These are phyloP conservation scores for Metrosideros polymorpha DNA, from an alignment of 441 rosid species.

Conservation along the genomic window DNA sequence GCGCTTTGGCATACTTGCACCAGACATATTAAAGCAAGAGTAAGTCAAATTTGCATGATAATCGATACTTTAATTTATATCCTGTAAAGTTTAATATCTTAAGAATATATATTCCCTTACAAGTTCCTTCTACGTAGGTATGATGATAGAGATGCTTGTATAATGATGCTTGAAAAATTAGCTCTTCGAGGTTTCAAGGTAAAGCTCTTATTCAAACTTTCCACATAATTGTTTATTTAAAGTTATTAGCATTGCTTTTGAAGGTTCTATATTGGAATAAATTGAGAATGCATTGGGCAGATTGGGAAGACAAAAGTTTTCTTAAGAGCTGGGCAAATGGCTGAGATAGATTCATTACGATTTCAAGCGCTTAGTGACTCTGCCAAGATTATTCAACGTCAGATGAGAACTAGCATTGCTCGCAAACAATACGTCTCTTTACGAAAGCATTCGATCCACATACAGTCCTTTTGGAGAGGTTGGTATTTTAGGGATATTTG, in stretches of 20 bases:
- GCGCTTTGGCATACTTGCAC: conserved; percentile 62
- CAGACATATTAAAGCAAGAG: conserved; percentile 47
- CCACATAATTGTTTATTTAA: background rate
- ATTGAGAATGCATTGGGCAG: conserved; percentile 28
- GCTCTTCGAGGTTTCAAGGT: conserved; percentile 73
- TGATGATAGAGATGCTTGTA: conserved; percentile 71
- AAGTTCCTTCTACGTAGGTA: conserved; percentile 20
- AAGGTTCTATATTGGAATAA: background rate
- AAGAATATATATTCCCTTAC: conserved; percentile 3
- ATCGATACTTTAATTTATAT: background rate
- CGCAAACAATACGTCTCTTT: conserved; percentile 36
- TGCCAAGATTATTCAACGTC: conserved; percentile 59
- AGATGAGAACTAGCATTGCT: conserved; percentile 27
- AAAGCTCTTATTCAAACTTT: background rate
- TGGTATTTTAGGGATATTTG: conserved; percentile 1
- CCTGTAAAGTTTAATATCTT: background rate
- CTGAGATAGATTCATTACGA: conserved; percentile 71
- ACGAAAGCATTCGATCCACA: conserved; percentile 41
- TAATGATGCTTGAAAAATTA: conserved; percentile 60
- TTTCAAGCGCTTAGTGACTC: conserved; percentile 38
- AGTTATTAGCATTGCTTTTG: background rate
- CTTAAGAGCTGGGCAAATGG: conserved; percentile 79
- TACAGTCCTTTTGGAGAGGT: conserved; percentile 94
- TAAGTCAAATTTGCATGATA: conserved; percentile 22
- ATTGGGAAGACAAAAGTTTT: conserved; percentile 72